These are phyloP conservation scores for Gaeumannomyces sp. DNA, from an alignment of 2,329 filamentous ascomycete species.

Conservation along the genomic window DNA sequence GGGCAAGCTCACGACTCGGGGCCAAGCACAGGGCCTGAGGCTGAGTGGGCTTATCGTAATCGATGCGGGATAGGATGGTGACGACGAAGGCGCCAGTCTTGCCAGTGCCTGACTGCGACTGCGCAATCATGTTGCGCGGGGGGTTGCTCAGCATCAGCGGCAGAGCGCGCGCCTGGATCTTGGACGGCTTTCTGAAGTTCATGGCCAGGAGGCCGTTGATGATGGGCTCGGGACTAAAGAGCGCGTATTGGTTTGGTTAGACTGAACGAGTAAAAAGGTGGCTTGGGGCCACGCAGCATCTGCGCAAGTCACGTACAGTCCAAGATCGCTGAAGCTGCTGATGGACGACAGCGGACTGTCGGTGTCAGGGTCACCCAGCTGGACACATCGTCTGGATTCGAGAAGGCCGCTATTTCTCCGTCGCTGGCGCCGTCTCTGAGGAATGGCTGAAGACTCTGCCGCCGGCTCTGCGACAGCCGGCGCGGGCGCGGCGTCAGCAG, in stretches of 20 bases:
- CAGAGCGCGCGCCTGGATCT: slow-evolving; percentile 93
- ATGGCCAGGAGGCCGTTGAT: slow-evolving; percentile 72
- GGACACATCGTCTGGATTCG: slow-evolving; percentile 86
- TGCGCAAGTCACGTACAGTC: slow-evolving; percentile 55
- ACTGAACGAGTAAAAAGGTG: too few relatives aligned
- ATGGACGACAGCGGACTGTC: slow-evolving; percentile 84
- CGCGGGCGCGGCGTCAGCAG: slow-evolving; percentile 16
- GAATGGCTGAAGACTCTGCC: slow-evolving; percentile 18
- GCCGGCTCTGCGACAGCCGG: slow-evolving; percentile 19
- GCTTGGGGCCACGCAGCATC: slow-evolving; percentile 5
- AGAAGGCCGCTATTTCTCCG: slow-evolving; percentile 45
- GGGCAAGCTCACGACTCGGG: slow-evolving; percentile 87
- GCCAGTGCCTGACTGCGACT: slow-evolving; percentile 98
- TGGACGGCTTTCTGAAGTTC: slow-evolving; percentile 91
- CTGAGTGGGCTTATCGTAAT: slow-evolving; percentile 58
- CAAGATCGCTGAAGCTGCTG: slow-evolving; percentile 76
- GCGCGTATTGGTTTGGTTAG: slow-evolving; percentile 12
- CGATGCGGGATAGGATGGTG: slow-evolving; percentile 81
- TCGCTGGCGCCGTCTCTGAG: slow-evolving; percentile 33
- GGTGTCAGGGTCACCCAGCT: slow-evolving; percentile 80
- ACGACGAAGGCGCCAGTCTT: slow-evolving; percentile 97
- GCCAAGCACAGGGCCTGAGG: slow-evolving; percentile 88
- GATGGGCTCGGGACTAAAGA: slow-evolving; percentile 47
- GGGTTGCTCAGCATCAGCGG: slow-evolving; percentile 82
- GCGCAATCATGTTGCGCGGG: slow-evolving; percentile 90